Percentiles rank a stretch among this genome's conserved stretches.
phyloP scores from a whole-genome alignment of 176 grass and related monocot species.

The Triticum monococcum region DNA sequence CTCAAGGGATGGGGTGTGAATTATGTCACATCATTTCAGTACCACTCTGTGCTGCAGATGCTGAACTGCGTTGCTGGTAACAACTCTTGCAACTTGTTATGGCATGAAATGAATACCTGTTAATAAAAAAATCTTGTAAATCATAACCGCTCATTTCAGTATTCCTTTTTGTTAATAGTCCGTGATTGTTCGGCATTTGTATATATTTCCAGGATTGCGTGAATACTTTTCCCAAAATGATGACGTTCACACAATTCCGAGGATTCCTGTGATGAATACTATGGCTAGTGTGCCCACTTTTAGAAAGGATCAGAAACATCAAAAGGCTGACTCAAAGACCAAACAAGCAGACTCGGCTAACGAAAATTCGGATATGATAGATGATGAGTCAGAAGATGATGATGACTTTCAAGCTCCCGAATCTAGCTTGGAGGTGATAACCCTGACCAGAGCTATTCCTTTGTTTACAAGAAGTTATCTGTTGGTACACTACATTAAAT shows the following conservation, averaged over 20 bases:
- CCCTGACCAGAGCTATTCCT: constrained; percentile 5
- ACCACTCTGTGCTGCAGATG: constrained; percentile 96
- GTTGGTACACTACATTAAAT: constrained; percentile 25
- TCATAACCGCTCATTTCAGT: neutral
- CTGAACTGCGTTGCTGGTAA: constrained; percentile 96
- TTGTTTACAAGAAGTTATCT: constrained; percentile 9
- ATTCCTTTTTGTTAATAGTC: neutral
- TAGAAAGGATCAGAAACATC: constrained; percentile 51
- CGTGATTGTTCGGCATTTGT: neutral
- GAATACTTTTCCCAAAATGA: constrained; percentile 92
- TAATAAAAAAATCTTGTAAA: neutral
- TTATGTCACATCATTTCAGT: constrained; percentile 86
- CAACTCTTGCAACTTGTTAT: constrained; percentile 28
- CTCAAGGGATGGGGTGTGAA: constrained; percentile 85
- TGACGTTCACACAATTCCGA: constrained; percentile 58
- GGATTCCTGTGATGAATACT: constrained; percentile 78
- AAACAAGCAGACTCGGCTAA: constrained; percentile 37
- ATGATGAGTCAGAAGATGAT: constrained; percentile 91
- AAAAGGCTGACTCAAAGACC: constrained; percentile 31
- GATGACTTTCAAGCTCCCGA: constrained; percentile 81
- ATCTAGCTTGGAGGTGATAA: constrained; percentile 52
- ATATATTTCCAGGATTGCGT: constrained; percentile 75
- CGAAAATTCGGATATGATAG: constrained; percentile 49
- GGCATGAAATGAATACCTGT: constrained; percentile 12
- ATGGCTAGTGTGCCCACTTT: constrained; percentile 38